Base-by-base conservation (phyloP, 2,329 filamentous ascomycete genomes). In the Fusarium incarnatum region DNA sequence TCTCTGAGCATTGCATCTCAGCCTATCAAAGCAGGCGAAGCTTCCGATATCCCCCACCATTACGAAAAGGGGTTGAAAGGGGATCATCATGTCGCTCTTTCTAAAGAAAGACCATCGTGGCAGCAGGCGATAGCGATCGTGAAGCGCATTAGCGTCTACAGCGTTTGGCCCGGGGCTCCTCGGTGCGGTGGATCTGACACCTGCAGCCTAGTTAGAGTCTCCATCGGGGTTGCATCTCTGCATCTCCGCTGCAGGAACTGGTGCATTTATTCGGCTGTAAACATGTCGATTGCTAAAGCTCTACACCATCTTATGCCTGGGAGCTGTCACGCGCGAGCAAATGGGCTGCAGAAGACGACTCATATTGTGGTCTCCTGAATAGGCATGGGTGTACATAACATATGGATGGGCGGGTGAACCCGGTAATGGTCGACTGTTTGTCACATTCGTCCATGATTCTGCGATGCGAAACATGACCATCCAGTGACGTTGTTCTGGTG, bases 211-310 rank as follows among this genome's bases (percentile, higher is more conserved):
- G 61, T 22, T 58, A 46, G 60, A 48, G 52, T 47, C 62, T 57
- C 63, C 68, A 64, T 70, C 54, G 62, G 44, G 50, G 63, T 71
- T 71, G 64, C 68, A 68, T 68, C 57, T 64, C 49, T 71, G 68
- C 63, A 71, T 71, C 62, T 64, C 54, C 49, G 64, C 68, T 71
- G 68, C 68, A 70, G 68, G 68, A 70, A 70, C 68, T 70, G 68
- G 60, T 71, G 68, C 48, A 53, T 58, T 37, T 67, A 42, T 61
- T 65, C 50, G 50, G 60, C 53, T 56, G 49, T 50, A 28, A 55
- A 42, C 59, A 60, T 63, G 64, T 47, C 53, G 50, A 71, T 68
- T 65, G 64, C 59, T 68, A 41, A 52, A 68, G 68, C 68, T 64
- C 67, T 71, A 71, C 68, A 71, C 68, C 68, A 67, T 56, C 68